A percentile compares a stretch with the other conserved stretches of the same genome.
phyloP scores from a whole-genome alignment of 768 basidiomycete species.

The Coprinopsis cinerea region DNA sequence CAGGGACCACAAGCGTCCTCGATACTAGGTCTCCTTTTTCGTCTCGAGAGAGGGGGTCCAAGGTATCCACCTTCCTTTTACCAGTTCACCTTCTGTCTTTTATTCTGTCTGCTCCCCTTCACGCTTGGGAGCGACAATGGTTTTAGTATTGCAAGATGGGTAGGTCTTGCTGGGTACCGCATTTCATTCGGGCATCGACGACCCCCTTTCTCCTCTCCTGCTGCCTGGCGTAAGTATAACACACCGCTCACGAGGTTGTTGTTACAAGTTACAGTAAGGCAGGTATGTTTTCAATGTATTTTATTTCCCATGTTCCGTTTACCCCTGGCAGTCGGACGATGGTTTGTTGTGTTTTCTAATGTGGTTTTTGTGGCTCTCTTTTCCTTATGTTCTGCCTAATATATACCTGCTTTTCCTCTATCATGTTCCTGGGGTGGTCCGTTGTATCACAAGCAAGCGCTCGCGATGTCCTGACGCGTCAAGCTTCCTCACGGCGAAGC shows the following conservation, averaged over 20 bases:
- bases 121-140: neutral
- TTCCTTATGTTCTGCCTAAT: too few species aligned
- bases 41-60: slow-evolving; percentile 11
- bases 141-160: slow-evolving; percentile 14
- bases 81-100: slow-evolving; percentile 10
- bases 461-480: too few species aligned
- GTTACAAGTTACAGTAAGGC: slow-evolving; percentile 12
- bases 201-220: slow-evolving; percentile 9
- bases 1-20: slow-evolving; percentile 74
- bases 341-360: neutral
- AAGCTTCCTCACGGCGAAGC: too few species aligned
- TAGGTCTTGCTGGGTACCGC: slow-evolving; percentile 7
- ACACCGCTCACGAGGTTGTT: slow-evolving; percentile 6
- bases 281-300: slow-evolving; percentile 11
- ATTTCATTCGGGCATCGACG: too few species aligned
- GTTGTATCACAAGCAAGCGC: too few species aligned
- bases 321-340: neutral
- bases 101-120: slow-evolving; percentile 5
- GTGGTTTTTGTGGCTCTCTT: too few species aligned
- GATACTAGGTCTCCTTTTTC: slow-evolving; percentile 52
- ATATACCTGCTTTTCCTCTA: too few species aligned
- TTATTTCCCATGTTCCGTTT: neutral
- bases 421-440: too few species aligned
- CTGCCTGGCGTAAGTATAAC: slow-evolving; percentile 21
- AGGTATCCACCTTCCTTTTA: too few species aligned